A percentile compares a stretch with the other conserved stretches of the same genome.
These are phyloP conservation scores for Silene noctiflora DNA, from an alignment of 179 eudicot species.

Conservation along the genomic window DNA sequence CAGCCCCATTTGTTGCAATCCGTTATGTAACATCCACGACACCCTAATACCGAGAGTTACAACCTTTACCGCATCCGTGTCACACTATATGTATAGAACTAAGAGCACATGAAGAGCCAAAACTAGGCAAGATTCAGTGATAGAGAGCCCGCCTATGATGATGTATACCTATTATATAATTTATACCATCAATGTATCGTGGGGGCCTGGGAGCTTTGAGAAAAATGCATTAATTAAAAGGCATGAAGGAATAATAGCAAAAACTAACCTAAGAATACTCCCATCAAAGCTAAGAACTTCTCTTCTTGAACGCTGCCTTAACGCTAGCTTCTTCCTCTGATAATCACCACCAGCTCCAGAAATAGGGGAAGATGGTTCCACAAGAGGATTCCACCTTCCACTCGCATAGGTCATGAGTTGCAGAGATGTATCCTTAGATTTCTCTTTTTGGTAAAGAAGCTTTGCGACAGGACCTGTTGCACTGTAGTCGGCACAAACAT, in stretches of 20 bases:
- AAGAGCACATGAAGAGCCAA: slow-evolving; percentile 2
- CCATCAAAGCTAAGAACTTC: slow-evolving; percentile 98
- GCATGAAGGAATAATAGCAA: slow-evolving; percentile 16
- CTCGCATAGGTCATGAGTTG: slow-evolving; percentile 90
- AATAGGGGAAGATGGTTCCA: slow-evolving; percentile 91
- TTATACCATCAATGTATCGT: neutral
- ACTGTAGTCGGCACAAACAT: slow-evolving; percentile 73
- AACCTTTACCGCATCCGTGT: neutral
- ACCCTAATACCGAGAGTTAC: neutral
- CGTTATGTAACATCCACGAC: neutral
- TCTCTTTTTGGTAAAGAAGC: slow-evolving; percentile 77
- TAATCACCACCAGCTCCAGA: slow-evolving; percentile 64
- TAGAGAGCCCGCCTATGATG: neutral
- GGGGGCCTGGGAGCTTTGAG: neutral
- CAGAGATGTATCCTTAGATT: slow-evolving; percentile 48
- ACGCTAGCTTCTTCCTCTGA: slow-evolving; percentile 63
- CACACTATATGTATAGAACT: neutral
- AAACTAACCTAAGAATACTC: slow-evolving; percentile 67
- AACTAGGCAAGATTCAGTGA: neutral
- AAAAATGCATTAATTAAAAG: neutral
- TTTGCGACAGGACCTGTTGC: slow-evolving; percentile 83
- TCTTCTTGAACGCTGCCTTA: slow-evolving; percentile 65
- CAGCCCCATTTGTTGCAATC: neutral
- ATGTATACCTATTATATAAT: neutral
- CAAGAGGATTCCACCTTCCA: slow-evolving; percentile 91